These are phyloP conservation scores for Gynochthodes officinalis DNA, from an alignment of 257 asterid genomes.

Conservation along the genomic window DNA sequence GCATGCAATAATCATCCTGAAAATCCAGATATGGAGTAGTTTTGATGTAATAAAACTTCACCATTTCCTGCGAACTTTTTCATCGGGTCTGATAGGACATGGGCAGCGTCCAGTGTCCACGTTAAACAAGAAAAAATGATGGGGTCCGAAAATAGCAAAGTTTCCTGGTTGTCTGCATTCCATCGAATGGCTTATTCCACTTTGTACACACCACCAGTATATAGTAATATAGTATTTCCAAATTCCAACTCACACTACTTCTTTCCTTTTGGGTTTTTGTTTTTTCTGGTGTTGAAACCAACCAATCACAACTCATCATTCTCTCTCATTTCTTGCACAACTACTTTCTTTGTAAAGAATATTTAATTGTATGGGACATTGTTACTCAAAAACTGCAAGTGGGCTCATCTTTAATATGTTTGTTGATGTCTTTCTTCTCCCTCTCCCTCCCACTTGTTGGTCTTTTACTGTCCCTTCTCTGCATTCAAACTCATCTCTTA, in stretches of 20 bases:
- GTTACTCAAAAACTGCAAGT: slow-evolving; percentile 32
- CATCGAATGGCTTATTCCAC: background rate
- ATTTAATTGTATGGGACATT: slow-evolving; percentile 13
- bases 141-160: slow-evolving; percentile 19
- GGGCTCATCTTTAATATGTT: slow-evolving; percentile 39
- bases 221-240: too few relatives aligned
- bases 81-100: slow-evolving; percentile 4
- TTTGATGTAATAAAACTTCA: background rate
- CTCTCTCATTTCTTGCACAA: slow-evolving; percentile 13
- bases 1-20: background rate
- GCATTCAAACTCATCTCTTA: slow-evolving; percentile 40
- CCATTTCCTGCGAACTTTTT: slow-evolving; percentile 6
- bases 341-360: background rate
- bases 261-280: slow-evolving; percentile 15
- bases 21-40: background rate
- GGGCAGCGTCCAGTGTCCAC: slow-evolving; percentile 1
- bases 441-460: slow-evolving; percentile 67
- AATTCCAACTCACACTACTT: slow-evolving; percentile 17
- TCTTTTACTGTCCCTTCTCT: slow-evolving; percentile 38
- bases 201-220: slow-evolving; percentile 7
- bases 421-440: slow-evolving; percentile 44
- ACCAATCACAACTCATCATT: slow-evolving; percentile 24
- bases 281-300: slow-evolving; percentile 11
- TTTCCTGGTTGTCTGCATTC: slow-evolving; percentile 4
- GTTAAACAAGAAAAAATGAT: slow-evolving; percentile 2